Conservation (phyloP, 2,329 filamentous ascomycete genomes). For the Colletotrichum sansevieriae region DNA sequence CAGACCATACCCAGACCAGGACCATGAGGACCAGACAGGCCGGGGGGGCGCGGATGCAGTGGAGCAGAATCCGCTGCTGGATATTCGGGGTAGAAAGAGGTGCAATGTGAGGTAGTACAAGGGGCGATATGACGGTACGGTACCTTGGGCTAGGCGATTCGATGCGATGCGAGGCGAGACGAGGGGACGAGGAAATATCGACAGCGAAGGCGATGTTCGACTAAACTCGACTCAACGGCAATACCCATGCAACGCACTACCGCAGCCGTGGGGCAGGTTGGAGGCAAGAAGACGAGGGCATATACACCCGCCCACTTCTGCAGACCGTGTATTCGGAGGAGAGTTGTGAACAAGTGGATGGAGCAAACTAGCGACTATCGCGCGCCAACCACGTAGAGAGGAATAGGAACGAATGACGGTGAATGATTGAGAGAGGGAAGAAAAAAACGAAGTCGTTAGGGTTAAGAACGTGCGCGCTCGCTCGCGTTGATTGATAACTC, state of each 20-base stretch:
- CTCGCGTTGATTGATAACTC: constrained; percentile 5
- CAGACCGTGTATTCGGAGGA: neutral
- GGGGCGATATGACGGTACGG: constrained; percentile 35
- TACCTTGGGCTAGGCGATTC: constrained; percentile 36
- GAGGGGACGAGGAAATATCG: constrained; percentile 10
- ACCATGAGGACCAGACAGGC: neutral
- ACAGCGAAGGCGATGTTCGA: constrained; percentile 9
- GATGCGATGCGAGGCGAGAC: neutral
- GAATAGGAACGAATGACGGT: neutral
- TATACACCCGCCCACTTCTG: constrained; percentile 18
- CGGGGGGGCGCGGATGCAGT: constrained; percentile 33
- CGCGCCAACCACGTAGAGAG: neutral
- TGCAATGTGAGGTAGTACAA: constrained; percentile 40
- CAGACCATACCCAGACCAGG: constrained; percentile 3
- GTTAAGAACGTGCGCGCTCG: constrained; percentile 30
- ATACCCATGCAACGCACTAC: constrained; percentile 37
- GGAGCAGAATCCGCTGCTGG: constrained; percentile 33
- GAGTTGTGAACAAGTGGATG: neutral
- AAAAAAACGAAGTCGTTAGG: constrained; percentile 17
- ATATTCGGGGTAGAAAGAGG: constrained; percentile 39
- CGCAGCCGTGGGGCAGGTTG: constrained; percentile 35
- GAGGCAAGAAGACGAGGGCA: constrained; percentile 24
- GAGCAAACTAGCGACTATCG: constrained; percentile 1
- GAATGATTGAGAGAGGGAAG: constrained; percentile 3
- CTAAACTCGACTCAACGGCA: constrained; percentile 20